These are phyloP conservation scores for Nicotiana noctiflora DNA, from an alignment of 257 asterid species.

Conservation along the genomic window DNA sequence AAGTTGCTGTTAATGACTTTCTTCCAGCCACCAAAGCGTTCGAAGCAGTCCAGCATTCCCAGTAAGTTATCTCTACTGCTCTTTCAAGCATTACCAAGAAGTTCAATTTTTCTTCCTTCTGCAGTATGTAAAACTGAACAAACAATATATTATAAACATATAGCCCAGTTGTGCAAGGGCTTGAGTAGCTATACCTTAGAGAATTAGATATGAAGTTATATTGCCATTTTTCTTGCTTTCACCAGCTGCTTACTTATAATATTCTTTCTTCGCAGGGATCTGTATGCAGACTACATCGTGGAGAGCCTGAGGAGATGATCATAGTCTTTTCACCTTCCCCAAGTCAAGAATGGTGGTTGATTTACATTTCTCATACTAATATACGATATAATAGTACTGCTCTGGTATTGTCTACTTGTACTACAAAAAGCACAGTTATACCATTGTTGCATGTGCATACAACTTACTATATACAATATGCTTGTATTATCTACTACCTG, in stretches of 20 bases:
- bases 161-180: background rate
- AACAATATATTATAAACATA: background rate
- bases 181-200: background rate
- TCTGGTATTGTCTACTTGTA: background rate
- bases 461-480: background rate
- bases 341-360: background rate
- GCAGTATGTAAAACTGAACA: background rate
- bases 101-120: background rate
- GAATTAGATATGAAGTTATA: background rate
- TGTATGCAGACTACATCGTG: conserved; percentile 71
- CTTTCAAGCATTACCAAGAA: background rate
- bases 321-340: conserved; percentile 24
- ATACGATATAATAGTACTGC: background rate
- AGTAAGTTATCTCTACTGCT: conserved; percentile 36
- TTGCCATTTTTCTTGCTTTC: background rate
- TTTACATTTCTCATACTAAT: background rate
- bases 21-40: conserved; percentile 65
- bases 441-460: background rate
- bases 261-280: conserved; percentile 40
- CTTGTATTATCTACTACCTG: background rate
- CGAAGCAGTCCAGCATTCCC: conserved; percentile 74
- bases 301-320: conserved; percentile 67
- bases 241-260: background rate
- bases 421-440: background rate
- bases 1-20: conserved; percentile 73